Conservation (phyloP, 169 alveolate species). For the Cystoisospora suis region DNA sequence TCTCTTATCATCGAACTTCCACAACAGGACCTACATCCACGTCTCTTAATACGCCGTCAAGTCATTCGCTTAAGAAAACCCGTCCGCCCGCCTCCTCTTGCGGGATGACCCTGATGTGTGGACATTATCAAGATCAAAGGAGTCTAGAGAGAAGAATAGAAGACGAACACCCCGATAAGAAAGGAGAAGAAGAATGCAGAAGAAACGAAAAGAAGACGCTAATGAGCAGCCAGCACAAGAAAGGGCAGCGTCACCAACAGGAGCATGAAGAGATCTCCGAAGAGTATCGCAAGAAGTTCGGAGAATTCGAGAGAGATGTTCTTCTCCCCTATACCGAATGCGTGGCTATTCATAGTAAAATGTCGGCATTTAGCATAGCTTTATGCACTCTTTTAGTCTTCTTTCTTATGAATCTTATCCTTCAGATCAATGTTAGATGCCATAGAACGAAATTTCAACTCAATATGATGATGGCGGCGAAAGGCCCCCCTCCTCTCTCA, state of each 20-base stretch:
- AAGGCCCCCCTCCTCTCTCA: no score
- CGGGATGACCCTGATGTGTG: no score
- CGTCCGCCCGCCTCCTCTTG: no score
- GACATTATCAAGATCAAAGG: no score
- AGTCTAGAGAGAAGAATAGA: no score
- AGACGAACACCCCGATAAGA: not conserved
- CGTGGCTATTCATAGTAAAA: not conserved
- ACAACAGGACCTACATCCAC: not conserved
- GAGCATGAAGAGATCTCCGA: not conserved
- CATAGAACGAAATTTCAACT: not conserved
- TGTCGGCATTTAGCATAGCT: not conserved
- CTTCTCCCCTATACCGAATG: not conserved
- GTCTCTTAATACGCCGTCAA: no score
- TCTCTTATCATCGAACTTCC: no score
- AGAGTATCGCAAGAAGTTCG: not conserved
- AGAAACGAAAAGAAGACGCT: not conserved
- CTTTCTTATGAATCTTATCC: not conserved
- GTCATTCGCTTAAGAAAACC: no score
- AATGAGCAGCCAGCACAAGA: not conserved
- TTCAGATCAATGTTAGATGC: conserved; percentile 10
- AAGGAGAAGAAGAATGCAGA: not conserved
- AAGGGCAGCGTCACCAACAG: not conserved
- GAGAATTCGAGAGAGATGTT: not conserved
- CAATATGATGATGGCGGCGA: no score
- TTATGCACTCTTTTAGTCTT: not conserved